phyloP scores from a whole-genome alignment of 345 rosid genomes.

The Moricandia arvensis region DNA sequence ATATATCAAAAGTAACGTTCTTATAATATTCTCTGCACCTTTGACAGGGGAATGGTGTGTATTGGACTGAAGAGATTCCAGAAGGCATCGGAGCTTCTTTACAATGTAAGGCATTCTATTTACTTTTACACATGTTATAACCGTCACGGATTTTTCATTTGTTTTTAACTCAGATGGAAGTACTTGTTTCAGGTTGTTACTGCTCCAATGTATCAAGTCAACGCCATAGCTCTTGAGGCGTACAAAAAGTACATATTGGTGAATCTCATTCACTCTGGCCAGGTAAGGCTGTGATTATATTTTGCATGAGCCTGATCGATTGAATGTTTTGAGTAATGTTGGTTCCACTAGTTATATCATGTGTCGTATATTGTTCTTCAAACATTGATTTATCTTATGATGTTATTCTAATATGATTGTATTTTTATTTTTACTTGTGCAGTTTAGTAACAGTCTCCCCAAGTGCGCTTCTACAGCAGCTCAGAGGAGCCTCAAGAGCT shows the following conservation, averaged over 20 bases:
- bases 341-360: not conserved
- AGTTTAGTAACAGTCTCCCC: conserved; percentile 75
- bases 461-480: conserved; percentile 81
- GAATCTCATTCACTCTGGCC: conserved; percentile 82
- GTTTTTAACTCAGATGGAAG: conserved; percentile 14
- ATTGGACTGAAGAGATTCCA: conserved; percentile 74
- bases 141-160: not conserved
- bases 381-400: conserved; percentile 6
- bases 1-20: not conserved
- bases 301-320: not conserved
- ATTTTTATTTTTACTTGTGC: conserved; percentile 34
- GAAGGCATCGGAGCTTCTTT: conserved; percentile 93
- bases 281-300: conserved; percentile 43
- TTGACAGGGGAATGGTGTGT: conserved; percentile 88
- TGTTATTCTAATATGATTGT: conserved; percentile 22
- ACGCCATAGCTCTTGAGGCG: conserved; percentile 87
- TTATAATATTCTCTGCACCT: conserved; percentile 9
- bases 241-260: conserved; percentile 87
- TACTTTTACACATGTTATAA: conserved; percentile 5
- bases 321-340: conserved; percentile 18
- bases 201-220: conserved; percentile 74
- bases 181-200: conserved; percentile 69
- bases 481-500: conserved; percentile 77
- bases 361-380: conserved; percentile 4
- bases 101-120: conserved; percentile 48